phyloP scores from a whole-genome alignment of 169 alveolate genomes.

The Ichthyophthirius multifiliis region DNA sequence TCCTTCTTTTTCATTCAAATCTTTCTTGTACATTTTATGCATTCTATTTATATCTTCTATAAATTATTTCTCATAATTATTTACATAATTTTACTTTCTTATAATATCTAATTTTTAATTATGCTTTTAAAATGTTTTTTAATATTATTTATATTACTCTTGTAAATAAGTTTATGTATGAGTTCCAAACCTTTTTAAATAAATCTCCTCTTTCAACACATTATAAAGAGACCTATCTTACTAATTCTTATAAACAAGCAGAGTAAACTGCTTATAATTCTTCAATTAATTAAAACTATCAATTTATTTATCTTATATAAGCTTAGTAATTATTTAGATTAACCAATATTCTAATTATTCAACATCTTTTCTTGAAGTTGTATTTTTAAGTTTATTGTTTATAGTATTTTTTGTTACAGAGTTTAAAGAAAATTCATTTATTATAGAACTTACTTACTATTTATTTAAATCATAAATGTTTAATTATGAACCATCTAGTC shows the following conservation, averaged over 20 bases:
- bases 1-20: no score
- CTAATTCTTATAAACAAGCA: not conserved
- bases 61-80: no score
- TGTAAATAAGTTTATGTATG: not conserved
- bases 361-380: not conserved
- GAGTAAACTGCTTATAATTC: not conserved
- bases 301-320: not conserved
- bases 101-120: no score
- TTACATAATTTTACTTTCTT: no score
- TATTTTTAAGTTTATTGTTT: not conserved
- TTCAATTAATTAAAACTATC: not conserved
- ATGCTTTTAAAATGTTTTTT: not conserved
- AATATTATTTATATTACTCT: not conserved
- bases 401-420: no score
- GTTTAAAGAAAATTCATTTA: no score
- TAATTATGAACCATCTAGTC: no score
- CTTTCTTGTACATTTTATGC: no score
- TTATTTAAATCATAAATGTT: no score
- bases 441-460: no score
- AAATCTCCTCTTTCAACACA: constrained; percentile 1
- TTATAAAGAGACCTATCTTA: not conserved
- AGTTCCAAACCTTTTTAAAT: not conserved
- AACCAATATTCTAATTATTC: not conserved
- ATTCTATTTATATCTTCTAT: no score
- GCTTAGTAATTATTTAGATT: not conserved